These are phyloP conservation scores for Fusarium euwallaceae DNA, from an alignment of 2,329 filamentous ascomycete genomes.

Conservation along the genomic window DNA sequence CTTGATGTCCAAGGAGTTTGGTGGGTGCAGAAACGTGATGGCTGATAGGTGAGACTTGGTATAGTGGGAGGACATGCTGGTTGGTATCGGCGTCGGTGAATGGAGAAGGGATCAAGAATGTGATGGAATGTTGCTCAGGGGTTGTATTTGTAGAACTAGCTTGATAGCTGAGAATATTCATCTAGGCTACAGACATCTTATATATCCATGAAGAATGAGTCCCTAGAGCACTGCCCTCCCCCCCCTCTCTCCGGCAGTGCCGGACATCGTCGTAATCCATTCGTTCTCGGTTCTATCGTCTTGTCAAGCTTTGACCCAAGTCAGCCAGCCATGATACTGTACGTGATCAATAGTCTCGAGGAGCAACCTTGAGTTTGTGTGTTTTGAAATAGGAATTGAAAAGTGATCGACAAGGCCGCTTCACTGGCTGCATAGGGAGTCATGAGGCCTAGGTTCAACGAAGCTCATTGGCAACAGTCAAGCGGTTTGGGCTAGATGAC, in stretches of 20 bases:
- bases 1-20: neutral
- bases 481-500: neutral
- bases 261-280: neutral
- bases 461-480: neutral
- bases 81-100: neutral
- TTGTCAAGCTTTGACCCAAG: neutral
- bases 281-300: neutral
- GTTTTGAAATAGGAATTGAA: neutral
- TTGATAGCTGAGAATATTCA: neutral
- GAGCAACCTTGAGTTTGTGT: fast-evolving
- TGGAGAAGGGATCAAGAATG: neutral
- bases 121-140: neutral
- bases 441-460: neutral
- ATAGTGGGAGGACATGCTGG: neutral
- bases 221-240: neutral
- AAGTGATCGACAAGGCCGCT: neutral
- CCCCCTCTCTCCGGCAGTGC: neutral
- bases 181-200: neutral
- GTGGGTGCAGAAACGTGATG: neutral
- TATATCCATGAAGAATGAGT: neutral
- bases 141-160: neutral
- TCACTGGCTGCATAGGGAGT: neutral
- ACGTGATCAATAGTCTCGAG: neutral
- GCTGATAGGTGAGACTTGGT: neutral
- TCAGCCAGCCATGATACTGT: neutral